These are phyloP conservation scores for Beauveria medogensis DNA, from an alignment of 2,329 filamentous ascomycete genomes.

Conservation along the genomic window DNA sequence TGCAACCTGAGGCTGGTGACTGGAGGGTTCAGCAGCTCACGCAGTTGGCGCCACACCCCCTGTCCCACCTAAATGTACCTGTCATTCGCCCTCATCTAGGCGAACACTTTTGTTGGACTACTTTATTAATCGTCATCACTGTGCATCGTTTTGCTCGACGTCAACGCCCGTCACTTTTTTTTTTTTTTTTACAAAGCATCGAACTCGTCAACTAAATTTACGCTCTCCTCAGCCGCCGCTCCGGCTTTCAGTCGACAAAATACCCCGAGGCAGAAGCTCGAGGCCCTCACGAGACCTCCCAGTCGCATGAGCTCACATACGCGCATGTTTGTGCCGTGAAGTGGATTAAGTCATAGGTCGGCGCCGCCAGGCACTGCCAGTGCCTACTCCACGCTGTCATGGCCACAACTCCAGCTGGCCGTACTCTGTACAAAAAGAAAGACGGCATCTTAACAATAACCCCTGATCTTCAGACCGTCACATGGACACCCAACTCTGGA, in stretches of 20 bases:
- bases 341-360: not conserved
- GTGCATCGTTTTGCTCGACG: not conserved
- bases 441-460: constrained; percentile 76
- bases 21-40: not conserved
- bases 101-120: not conserved
- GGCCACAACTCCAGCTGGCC: constrained; percentile 53
- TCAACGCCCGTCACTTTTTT: not conserved
- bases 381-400: constrained; percentile 28
- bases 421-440: constrained; percentile 87
- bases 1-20: not conserved
- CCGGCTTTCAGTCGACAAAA: not conserved
- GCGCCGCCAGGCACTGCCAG: not conserved
- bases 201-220: not conserved
- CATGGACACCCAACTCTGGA: constrained; percentile 68
- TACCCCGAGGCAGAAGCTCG: no score
- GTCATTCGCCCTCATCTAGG: not conserved
- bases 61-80: constrained; percentile 4
- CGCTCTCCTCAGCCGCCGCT: not conserved
- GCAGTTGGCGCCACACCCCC: not conserved
- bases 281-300: not conserved
- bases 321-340: not conserved
- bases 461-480: constrained; percentile 63
- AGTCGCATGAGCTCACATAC: constrained; percentile 1
- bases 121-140: not conserved
- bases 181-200: not conserved